Evolutionary conservation across 768 basidiomycete genomes (phyloP), one percentile per base, ranked within the genome.

Genomic region (Postia placenta): DNA sequence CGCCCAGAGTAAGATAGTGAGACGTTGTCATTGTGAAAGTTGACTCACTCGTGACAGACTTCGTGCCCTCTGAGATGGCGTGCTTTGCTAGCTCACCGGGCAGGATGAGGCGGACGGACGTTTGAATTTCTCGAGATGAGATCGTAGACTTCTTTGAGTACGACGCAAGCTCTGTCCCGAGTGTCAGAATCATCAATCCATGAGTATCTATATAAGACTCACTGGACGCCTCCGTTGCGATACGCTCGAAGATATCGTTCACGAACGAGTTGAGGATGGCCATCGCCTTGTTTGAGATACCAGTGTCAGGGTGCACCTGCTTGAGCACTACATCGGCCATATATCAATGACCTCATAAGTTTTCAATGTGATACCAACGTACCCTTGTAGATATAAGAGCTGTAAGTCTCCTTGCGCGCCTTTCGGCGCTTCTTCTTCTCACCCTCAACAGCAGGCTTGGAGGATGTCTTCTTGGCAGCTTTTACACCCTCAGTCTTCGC

Each of bases 261-360:
- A 88, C 86, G 63, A 88, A 88, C 0, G 86, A 87, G 74, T 88
- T 85, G 56, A 86, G 71, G 64, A 88, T 87, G 45, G 85, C 81
- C 84, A 87, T 85, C 11, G 83, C 83, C 71, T 90, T 89, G 81
- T 87, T 90, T 46, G 87, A 90, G 73, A 92, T 90, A 82, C 89
- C 90, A 53, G 89, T 91, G 68, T 91, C 90, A 53, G 90, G 90
- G 76, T 92, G 90, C 51, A 92, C 90, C 71, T 92, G 89, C 75
- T 88, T 90, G 64, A 92, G 75, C 60, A 90, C 89, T 85, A 26
- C 28, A 35, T 11, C 2, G 22, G 28, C 57, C 20, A 56, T 20
- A 28, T 38, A 35, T 40, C 37, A 35, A n/a, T n/a, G n/a, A n/a
- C n/a, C n/a, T n/a, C n/a, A n/a, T n/a, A n/a, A 40, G 24, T 20